Base-by-base conservation (phyloP, 2,329 filamentous ascomycete species). In the Spiromastix sp. region DNA sequence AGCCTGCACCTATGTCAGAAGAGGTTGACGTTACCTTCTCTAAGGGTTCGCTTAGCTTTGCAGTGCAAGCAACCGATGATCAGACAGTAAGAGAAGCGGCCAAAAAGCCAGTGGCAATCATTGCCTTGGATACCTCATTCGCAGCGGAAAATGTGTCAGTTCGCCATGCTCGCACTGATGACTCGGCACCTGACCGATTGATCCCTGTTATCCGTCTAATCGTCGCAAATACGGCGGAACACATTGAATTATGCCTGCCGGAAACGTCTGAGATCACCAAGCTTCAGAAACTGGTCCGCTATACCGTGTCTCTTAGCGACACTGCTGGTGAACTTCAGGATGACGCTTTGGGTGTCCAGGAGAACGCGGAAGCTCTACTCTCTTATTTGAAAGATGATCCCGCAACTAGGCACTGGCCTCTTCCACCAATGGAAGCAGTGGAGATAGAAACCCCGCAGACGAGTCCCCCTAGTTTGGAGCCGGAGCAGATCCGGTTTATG, bases 211-310 rank as follows among this genome's bases (percentile, higher is more conserved):
- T 68, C 29, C 60, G 61, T 37, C 48, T 67, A 5, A 42, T 67
- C 19, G 50, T 67, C 13, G 52, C 61, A n/a, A 68, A 67, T 40
- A 60, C 61, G 1, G 58, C 57, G 25, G 64, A 68, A 38, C 64
- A 68, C 43, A 57, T 67, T 24, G 55, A 60, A 34, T 53, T 54
- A 27, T 67, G 63, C 41, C 51, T 66, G 19, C 59, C 63, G 4
- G 47, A 57, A 24, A 40, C 55, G 13, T 43, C 54, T 2, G 54
- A 57, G 20, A 33, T 51, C 2, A 52, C 59, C 27, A 50, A 49
- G 17, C 48, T 64, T 16, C 49, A 51, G 4, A 36, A 56, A 12
- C 47, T 63, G 26, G 36, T 60, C 17, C 51, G 57, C 27, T 53
- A 57, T 41, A 55, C 54, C 10, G 43, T 43, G 7, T 48, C 48